These are phyloP conservation scores for Amanita inopinata DNA, from an alignment of 768 basidiomycete genomes.

Conservation along the genomic window DNA sequence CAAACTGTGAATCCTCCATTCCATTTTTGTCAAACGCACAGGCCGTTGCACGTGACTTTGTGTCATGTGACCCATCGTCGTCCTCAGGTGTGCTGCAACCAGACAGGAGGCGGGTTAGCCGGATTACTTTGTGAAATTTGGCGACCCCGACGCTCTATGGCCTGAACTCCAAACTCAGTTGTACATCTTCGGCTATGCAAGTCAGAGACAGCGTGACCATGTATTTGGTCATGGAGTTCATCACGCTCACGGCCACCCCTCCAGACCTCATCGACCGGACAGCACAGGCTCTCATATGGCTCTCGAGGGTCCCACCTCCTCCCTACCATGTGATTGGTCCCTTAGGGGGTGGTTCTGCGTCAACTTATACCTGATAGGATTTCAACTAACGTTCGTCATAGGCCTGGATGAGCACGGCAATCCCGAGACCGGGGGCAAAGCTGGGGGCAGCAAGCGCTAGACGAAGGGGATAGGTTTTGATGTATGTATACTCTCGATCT, in stretches of 20 bases:
- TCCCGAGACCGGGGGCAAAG: slow-evolving; percentile 4
- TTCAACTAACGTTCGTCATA: slow-evolving; percentile 6
- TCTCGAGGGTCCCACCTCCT: slow-evolving; percentile 16
- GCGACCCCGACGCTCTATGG: slow-evolving; percentile 11
- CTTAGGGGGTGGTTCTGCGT: slow-evolving; percentile 10
- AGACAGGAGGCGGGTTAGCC: too few relatives aligned
- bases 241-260: slow-evolving; percentile 13
- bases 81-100: too few relatives aligned
- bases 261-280: slow-evolving; percentile 13
- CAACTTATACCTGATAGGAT: slow-evolving; percentile 10
- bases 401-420: slow-evolving; percentile 13
- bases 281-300: slow-evolving; percentile 18
- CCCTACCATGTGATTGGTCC: slow-evolving; percentile 12
- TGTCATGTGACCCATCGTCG: too few relatives aligned
- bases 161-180: slow-evolving; percentile 15
- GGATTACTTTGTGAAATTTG: slow-evolving; percentile 19
- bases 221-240: slow-evolving; percentile 21
- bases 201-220: slow-evolving; percentile 10
- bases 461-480: slow-evolving; percentile 6
- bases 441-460: background rate
- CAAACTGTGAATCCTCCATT: background rate
- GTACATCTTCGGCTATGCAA: slow-evolving; percentile 16
- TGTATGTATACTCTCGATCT: background rate
- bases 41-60: slow-evolving; percentile 7
- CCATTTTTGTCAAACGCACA: too few relatives aligned